A percentile compares a stretch with the other conserved stretches of the same genome.
Evolutionary conservation across 495 filamentous ascomycete species (phyloP).

Genomic region (Penicillium herquei): DNA sequence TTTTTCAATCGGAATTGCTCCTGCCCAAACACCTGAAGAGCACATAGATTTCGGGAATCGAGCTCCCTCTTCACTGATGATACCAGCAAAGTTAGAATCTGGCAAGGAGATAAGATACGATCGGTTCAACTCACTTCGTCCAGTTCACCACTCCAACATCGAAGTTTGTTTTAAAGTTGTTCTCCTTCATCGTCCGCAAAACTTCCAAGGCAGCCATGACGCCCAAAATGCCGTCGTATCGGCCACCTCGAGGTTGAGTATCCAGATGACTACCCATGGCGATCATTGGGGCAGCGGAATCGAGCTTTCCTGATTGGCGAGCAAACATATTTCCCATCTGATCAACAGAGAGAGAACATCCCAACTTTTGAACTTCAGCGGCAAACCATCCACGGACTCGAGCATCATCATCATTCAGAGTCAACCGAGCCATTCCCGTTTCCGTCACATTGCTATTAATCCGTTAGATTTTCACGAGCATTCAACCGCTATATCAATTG

Average conservation of each 20-base stretch:
- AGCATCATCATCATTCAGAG: constrained; percentile 66
- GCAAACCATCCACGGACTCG: constrained; percentile 70
- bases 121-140: constrained; percentile 53
- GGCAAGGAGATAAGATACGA: not conserved
- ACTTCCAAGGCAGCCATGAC: constrained; percentile 68
- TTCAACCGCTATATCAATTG: no score
- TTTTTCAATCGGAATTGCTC: constrained; percentile 54
- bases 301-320: constrained; percentile 50
- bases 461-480: constrained; percentile 1
- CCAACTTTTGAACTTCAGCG: constrained; percentile 55
- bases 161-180: constrained; percentile 59
- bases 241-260: constrained; percentile 69
- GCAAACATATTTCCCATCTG: constrained; percentile 75
- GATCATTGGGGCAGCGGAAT: constrained; percentile 37
- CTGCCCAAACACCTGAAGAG: constrained; percentile 72
- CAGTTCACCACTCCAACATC: constrained; percentile 70
- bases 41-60: constrained; percentile 77
- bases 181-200: constrained; percentile 62
- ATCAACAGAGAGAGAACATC: constrained; percentile 58
- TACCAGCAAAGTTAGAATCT: constrained; percentile 10
- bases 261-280: constrained; percentile 50
- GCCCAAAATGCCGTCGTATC: constrained; percentile 71
- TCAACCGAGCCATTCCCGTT: constrained; percentile 61
- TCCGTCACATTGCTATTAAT: constrained; percentile 28
- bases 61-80: constrained; percentile 65